Conservation (phyloP, 2,329 filamentous ascomycete genomes). For the Didymellaceae sp. region DNA sequence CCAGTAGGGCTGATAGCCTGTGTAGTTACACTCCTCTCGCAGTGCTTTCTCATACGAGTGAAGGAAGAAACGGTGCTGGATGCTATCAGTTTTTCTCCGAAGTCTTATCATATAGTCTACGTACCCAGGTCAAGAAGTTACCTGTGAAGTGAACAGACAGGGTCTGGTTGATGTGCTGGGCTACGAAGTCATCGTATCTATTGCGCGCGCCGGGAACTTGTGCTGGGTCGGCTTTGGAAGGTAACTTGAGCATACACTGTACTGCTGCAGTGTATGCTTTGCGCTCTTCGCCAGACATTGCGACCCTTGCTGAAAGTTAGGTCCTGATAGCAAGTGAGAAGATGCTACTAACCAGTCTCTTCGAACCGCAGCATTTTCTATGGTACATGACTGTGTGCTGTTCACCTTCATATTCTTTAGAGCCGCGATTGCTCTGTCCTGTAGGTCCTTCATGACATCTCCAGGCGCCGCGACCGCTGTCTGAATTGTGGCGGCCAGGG, state of each 20-base stretch:
- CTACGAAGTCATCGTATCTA: slow-evolving; percentile 39
- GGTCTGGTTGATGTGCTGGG: slow-evolving; percentile 30
- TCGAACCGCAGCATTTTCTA: slow-evolving; percentile 19
- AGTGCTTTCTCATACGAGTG: slow-evolving; percentile 48
- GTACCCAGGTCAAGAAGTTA: slow-evolving; percentile 36
- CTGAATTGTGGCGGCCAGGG: slow-evolving; percentile 15
- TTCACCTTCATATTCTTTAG: slow-evolving; percentile 16
- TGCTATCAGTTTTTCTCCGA: not conserved
- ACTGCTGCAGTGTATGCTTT: slow-evolving; percentile 30
- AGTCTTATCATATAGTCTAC: not conserved
- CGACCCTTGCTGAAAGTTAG: slow-evolving; percentile 1
- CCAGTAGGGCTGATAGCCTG: slow-evolving; percentile 52
- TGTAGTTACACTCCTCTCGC: slow-evolving; percentile 51
- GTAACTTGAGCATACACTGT: slow-evolving; percentile 24
- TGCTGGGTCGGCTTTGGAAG: slow-evolving; percentile 18
- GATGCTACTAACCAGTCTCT: slow-evolving; percentile 21
- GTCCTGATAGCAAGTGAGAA: not conserved
- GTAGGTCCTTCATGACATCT: slow-evolving; percentile 20
- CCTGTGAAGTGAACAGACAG: slow-evolving; percentile 26
- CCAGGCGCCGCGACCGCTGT: slow-evolving; percentile 14
- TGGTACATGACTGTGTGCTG: slow-evolving; percentile 12
- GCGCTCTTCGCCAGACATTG: slow-evolving; percentile 13
- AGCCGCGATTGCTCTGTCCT: slow-evolving; percentile 19
- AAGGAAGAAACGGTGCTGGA: slow-evolving; percentile 45
- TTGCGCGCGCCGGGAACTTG: slow-evolving; percentile 27